Base-by-base conservation (phyloP, 2,329 filamentous ascomycete genomes). In the Alternaria ventricosa region DNA sequence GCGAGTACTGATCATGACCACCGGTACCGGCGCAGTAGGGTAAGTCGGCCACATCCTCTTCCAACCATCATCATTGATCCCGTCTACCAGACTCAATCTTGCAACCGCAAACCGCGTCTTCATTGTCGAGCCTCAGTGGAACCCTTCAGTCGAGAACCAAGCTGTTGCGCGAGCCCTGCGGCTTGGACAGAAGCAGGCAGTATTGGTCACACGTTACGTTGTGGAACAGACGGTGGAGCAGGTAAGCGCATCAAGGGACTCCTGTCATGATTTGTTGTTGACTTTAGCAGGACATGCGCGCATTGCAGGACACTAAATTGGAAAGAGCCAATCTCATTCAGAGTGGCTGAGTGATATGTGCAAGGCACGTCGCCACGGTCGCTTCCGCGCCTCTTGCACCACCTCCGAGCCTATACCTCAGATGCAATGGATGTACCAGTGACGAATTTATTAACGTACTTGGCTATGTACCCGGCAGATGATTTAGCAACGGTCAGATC, bases 51-150 rank as follows among this genome's bases (percentile, higher is more conserved):
- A 2, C 3, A 7, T n/a, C n/a, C n/a, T n/a, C n/a, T n/a, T n/a
- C n/a, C n/a, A n/a, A n/a, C n/a, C n/a, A n/a, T n/a, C n/a, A n/a
- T n/a, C n/a, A n/a, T n/a, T n/a, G n/a, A n/a, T n/a, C n/a, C n/a
- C n/a, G n/a, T n/a, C n/a, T n/a, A n/a, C n/a, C n/a, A n/a, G n/a
- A n/a, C n/a, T n/a, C 0, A 86, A 87, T n/a, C 75, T 87, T 4
- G 81, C 83, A 0, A 78, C 78, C 0, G 85, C 85, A 0, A 85
- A 82, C 46, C 79, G 82, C 0, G 81, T 87, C 0, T 85, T 84
- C 61, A 82, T 87, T 3, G 73, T 87, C 0, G 86, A 87, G 54
- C 81, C 84, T 0, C 86, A 87, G 25, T 87, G 85, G 85, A 87
- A 87, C 43, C 85, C 85, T 0, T 82, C 80, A 3, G 81, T 86